Base-by-base conservation (phyloP, 495 filamentous ascomycete species). In the Trichoderma erinaceum region DNA sequence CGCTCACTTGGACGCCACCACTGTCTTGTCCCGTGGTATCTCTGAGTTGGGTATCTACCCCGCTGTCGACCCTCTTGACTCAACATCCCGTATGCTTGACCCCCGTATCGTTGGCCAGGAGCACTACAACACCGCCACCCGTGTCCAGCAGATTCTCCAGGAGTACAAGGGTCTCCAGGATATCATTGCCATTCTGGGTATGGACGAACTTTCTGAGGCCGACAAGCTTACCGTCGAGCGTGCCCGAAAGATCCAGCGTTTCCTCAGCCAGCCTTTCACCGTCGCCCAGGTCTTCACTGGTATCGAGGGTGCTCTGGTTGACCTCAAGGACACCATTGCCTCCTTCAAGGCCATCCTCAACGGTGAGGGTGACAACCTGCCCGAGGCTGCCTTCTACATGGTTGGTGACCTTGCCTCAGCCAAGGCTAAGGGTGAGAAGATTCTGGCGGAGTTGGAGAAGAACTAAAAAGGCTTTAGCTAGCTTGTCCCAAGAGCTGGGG, bases 1-100 rank as follows among this genome's bases (percentile, higher is more conserved):
- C 84, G 95, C 95, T 82, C 95, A 99, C 86, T 89, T 99, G 88
- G 95, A 99, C 85, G 96, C 95, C 88, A 99, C 95, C 84, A 99
- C 96, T 88, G 95, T 99, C 76, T 84, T 99, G 87, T 99, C 95
- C 74, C 95, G 95, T 90, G 96, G 95, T 92, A 99, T 99, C 83
- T 99, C 95, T 74, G 95, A 99, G 87, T 88, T 99, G 89, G 95
- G 95, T 91, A 99, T 98, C 88, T 99, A 99, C 87, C 95, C 95
- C 69, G 95, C 95, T 80, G 95, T 99, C 88, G 95, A 99, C 77
- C 95, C 95, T 79, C 92, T 99, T 63, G 95, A 99, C 86, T 97
- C 93, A 82, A 98, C 96, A 86, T 97, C 93, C 74, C 93, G 95
- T 88, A 97, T 99, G 92, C 86, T 99, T 78, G 96, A 99, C 85